Conservation (phyloP, 2,329 filamentous ascomycete species). For the Myriosclerotinia scirpicola region DNA sequence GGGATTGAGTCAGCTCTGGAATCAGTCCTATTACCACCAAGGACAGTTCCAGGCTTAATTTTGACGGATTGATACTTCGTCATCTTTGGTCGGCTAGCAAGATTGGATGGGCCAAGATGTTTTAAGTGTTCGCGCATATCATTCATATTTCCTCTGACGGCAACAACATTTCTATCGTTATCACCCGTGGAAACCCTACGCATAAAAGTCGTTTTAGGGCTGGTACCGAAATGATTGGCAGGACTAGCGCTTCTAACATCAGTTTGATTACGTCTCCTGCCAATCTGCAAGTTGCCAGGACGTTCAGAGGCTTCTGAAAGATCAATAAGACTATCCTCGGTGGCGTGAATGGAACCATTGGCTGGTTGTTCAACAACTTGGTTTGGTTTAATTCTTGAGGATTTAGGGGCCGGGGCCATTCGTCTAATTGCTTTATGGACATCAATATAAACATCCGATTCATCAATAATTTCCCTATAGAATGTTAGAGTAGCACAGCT, state of each 20-base stretch:
- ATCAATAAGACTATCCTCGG: slow-evolving; percentile 45
- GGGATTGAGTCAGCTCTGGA: slow-evolving; percentile 43
- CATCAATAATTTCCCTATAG: slow-evolving; percentile 92
- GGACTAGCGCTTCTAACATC: slow-evolving; percentile 28
- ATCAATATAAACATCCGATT: slow-evolving; percentile 97
- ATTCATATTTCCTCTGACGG: slow-evolving; percentile 59
- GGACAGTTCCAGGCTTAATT: slow-evolving; percentile 56
- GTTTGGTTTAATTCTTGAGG: slow-evolving; percentile 58
- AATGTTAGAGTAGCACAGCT: slow-evolving; percentile 32
- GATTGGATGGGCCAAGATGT: slow-evolving; percentile 66
- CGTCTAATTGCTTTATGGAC: slow-evolving; percentile 97
- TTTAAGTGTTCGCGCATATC: slow-evolving; percentile 65
- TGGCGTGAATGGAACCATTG: slow-evolving; percentile 38
- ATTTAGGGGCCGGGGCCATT: slow-evolving; percentile 58
- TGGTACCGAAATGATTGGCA: slow-evolving; percentile 32
- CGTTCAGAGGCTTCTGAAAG: slow-evolving; percentile 47
- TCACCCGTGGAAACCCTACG: slow-evolving; percentile 54
- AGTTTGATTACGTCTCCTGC: slow-evolving; percentile 26
- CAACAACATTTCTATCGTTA: slow-evolving; percentile 54
- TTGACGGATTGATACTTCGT: slow-evolving; percentile 65
- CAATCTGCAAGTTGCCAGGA: slow-evolving; percentile 25
- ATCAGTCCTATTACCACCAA: slow-evolving; percentile 26
- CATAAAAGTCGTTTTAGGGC: slow-evolving; percentile 54
- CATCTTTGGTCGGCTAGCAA: slow-evolving; percentile 62
- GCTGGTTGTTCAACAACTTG: slow-evolving; percentile 52